Evolutionary conservation across 352 stramenopile genomes (phyloP).

Genomic region (Phytophthora pini): DNA sequence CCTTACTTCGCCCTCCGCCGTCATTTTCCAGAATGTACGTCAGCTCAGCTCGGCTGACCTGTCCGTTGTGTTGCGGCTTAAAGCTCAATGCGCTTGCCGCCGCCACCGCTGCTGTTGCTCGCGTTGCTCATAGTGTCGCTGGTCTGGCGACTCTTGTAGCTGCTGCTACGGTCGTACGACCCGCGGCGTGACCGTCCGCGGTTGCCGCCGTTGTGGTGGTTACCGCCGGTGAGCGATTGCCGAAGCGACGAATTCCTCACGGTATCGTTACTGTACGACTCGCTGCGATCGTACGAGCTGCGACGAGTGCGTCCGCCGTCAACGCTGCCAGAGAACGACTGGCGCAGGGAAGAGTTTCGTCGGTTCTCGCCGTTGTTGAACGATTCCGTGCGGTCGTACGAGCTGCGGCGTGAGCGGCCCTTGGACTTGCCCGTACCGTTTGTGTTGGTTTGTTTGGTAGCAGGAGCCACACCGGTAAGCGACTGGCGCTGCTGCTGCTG

Average conservation of each 20-base stretch:
- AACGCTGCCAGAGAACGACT: slow-evolving; percentile 44
- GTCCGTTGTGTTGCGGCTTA: slow-evolving; percentile 40
- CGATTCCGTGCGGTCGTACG: slow-evolving; percentile 58
- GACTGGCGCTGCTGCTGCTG: slow-evolving; percentile 66
- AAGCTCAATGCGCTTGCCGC: slow-evolving; percentile 79
- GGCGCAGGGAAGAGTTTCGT: slow-evolving; percentile 40
- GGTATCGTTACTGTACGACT: slow-evolving; percentile 35
- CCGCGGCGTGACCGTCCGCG: slow-evolving; percentile 60
- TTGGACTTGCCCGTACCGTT: slow-evolving; percentile 43
- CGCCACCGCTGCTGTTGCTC: slow-evolving; percentile 54
- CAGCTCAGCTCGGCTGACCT: slow-evolving; percentile 30
- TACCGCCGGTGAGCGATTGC: slow-evolving; percentile 46
- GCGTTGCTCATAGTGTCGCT: slow-evolving; percentile 63
- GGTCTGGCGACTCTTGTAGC: slow-evolving; percentile 44
- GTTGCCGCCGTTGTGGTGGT: slow-evolving; percentile 44
- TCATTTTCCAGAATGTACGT: slow-evolving; percentile 26
- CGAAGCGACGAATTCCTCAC: slow-evolving; percentile 46
- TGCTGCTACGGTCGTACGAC: slow-evolving; percentile 65
- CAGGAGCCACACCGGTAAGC: slow-evolving; percentile 42
- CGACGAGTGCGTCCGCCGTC: slow-evolving; percentile 41
- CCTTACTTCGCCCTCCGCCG: slow-evolving; percentile 32
- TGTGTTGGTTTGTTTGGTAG: slow-evolving; percentile 31
- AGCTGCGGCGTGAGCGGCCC: slow-evolving; percentile 51
- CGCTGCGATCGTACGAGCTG: slow-evolving; percentile 61
- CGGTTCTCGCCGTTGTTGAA: slow-evolving; percentile 42